Evolutionary conservation across 345 rosid species (phyloP), one percentile per base, ranked within the genome.

Genomic region (Rubroshorea leprosula): DNA sequence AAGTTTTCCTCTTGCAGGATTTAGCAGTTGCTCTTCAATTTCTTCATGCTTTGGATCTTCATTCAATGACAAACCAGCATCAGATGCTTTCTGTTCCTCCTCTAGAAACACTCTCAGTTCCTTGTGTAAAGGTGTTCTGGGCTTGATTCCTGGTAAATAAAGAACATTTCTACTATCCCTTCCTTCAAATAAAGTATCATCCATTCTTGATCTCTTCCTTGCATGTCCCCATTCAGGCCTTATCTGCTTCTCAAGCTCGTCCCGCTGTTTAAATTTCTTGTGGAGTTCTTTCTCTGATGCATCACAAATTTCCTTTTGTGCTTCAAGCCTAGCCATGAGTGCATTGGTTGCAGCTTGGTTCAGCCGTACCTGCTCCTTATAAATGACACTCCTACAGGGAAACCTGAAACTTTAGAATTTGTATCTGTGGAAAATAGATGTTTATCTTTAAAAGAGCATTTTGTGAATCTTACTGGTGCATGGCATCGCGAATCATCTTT

Each of bases 401-500:
- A 52, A 58, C 38, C 22, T 20, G 10, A n/a, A 58, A 49, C 52
- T 49, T 49, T 35, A 35, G 41, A n/a, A 29, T 27, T 0, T 9
- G 23, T n/a, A n/a, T 61, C 54, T 45, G 5, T 49, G 11, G 17
- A 14, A 14, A 27, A 19, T 17, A 4, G 0, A 46, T 18, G 10
- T 2, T 31, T 12, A 22, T 20, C 18, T 47, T 5, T 21, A 23
- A 17, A 16, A 23, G 52, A 47, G 8, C 18, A 24, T 21, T 35
- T 23, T 51, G 25, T 31, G 6, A 47, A 66, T 60, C 93, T 81
- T 83, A 93, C 97, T 89, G 97, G 79, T 93, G 99, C 97, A 93
- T 87, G 26, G 99, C 99, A 67, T 93, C 96, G 0, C 95, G 80
- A 59, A 94, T 90, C 99, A 90, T 87, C 81, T 87, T 93, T 84